phyloP scores from a whole-genome alignment of 352 stramenopile species.

The Pilasporangium apinafurcum region DNA sequence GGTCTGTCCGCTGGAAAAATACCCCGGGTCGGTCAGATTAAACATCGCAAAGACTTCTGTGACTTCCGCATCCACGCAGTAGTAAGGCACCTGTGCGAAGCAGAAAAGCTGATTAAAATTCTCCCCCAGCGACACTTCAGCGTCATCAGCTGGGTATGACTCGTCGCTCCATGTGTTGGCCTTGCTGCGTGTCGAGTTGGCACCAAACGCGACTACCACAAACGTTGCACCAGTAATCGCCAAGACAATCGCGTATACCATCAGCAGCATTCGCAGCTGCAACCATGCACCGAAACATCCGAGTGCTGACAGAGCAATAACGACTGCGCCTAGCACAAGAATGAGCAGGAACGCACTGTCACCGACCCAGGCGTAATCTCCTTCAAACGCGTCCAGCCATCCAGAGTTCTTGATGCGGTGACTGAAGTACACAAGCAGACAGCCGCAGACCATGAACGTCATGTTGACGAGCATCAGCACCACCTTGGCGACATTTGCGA shows the following conservation, averaged over 20 bases:
- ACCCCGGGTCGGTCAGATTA: constrained; percentile 32
- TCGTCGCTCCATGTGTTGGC: constrained; percentile 32
- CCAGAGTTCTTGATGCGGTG: constrained; percentile 54
- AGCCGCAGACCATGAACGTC: constrained; percentile 70
- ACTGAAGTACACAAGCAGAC: constrained; percentile 78
- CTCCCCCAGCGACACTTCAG: constrained; percentile 40
- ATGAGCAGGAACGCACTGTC: constrained; percentile 58
- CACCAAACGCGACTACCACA: constrained; percentile 54
- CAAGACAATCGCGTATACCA: constrained; percentile 62
- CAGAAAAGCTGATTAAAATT: constrained; percentile 85
- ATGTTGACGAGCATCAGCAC: constrained; percentile 81
- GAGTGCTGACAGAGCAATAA: constrained; percentile 55
- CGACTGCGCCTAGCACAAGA: constrained; percentile 56
- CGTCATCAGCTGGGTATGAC: constrained; percentile 35
- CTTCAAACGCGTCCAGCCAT: constrained; percentile 70
- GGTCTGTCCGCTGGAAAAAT: constrained; percentile 27
- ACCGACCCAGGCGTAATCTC: constrained; percentile 62
- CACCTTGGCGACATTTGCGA: constrained; percentile 74
- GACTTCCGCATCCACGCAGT: constrained; percentile 45
- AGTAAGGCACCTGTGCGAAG: constrained; percentile 73
- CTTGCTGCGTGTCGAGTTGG: constrained; percentile 45
- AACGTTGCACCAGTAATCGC: constrained; percentile 56
- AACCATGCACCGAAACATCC: constrained; percentile 69
- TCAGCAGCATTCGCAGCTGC: constrained; percentile 63
- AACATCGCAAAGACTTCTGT: constrained; percentile 49